phyloP scores from a whole-genome alignment of 2,329 filamentous ascomycete species.

The Colletotrichum sp. region DNA sequence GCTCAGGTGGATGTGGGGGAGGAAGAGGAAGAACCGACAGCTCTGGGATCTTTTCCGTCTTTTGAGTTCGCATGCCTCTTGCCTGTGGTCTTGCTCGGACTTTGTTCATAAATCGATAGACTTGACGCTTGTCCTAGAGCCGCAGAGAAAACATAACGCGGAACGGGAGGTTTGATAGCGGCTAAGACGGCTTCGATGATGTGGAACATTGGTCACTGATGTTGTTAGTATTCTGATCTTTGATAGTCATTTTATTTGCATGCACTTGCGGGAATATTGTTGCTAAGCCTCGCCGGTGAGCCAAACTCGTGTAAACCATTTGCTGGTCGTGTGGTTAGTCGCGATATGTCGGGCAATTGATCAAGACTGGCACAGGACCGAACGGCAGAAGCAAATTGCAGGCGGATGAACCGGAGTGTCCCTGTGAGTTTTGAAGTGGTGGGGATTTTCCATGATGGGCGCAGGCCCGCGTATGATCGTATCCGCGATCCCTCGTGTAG shows the following conservation, averaged over 20 bases:
- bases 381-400: background rate
- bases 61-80: background rate
- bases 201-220: background rate
- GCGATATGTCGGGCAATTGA: background rate
- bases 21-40: background rate
- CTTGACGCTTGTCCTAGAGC: background rate
- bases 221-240: background rate
- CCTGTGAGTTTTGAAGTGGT: background rate
- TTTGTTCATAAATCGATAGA: background rate
- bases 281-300: background rate
- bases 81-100: background rate
- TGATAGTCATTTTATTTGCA: background rate
- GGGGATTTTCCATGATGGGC: background rate
- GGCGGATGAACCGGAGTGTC: background rate
- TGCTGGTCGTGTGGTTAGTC: background rate
- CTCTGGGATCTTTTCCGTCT: background rate
- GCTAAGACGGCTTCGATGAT: background rate
- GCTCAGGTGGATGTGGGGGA: background rate
- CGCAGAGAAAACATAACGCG: background rate
- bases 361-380: background rate
- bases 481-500: background rate
- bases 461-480: slow-evolving; percentile 3
- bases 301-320: background rate
- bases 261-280: background rate
- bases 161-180: background rate